These are phyloP conservation scores for Hydnomerulius pinastri DNA, from an alignment of 768 basidiomycete species.

Conservation along the genomic window DNA sequence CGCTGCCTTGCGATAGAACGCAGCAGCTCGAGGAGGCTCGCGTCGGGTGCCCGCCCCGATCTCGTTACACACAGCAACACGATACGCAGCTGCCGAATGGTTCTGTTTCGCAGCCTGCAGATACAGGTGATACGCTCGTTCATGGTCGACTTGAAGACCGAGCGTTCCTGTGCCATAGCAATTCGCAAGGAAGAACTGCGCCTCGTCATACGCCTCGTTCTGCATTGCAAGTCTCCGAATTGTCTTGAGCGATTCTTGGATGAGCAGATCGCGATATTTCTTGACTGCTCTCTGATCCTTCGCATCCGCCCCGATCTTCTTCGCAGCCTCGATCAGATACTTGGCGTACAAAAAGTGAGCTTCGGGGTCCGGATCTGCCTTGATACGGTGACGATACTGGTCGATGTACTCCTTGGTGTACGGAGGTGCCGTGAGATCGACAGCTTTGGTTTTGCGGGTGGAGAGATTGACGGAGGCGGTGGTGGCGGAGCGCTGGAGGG, in stretches of 20 bases:
- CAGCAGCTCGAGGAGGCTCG: slow-evolving; percentile 85
- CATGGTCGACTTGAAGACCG: slow-evolving; percentile 96
- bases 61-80: slow-evolving; percentile 98
- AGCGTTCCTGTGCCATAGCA: slow-evolving; percentile 95
- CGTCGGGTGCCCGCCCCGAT: slow-evolving; percentile 94
- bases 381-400: slow-evolving; percentile 95
- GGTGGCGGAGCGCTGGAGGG: slow-evolving; percentile 58
- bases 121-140: slow-evolving; percentile 96
- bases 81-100: slow-evolving; percentile 91
- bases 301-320: slow-evolving; percentile 75
- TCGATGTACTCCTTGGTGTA: slow-evolving; percentile 97
- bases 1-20: slow-evolving; percentile 96
- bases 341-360: slow-evolving; percentile 98
- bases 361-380: slow-evolving; percentile 96
- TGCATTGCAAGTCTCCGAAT: slow-evolving; percentile 91
- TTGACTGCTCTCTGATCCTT: slow-evolving; percentile 82
- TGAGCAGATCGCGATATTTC: slow-evolving; percentile 86
- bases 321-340: slow-evolving; percentile 97
- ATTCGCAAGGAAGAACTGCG: slow-evolving; percentile 98
- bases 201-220: slow-evolving; percentile 90
- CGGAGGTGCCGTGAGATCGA: slow-evolving; percentile 81
- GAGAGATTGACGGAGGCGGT: slow-evolving; percentile 55
- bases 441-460: slow-evolving; percentile 75
- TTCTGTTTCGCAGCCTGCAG: slow-evolving; percentile 97
- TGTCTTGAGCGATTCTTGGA: slow-evolving; percentile 89